A percentile compares a stretch with the other conserved stretches of the same genome.
These are phyloP conservation scores for Trichoderma orchidacearum DNA, from an alignment of 495 filamentous ascomycete species.

Conservation along the genomic window DNA sequence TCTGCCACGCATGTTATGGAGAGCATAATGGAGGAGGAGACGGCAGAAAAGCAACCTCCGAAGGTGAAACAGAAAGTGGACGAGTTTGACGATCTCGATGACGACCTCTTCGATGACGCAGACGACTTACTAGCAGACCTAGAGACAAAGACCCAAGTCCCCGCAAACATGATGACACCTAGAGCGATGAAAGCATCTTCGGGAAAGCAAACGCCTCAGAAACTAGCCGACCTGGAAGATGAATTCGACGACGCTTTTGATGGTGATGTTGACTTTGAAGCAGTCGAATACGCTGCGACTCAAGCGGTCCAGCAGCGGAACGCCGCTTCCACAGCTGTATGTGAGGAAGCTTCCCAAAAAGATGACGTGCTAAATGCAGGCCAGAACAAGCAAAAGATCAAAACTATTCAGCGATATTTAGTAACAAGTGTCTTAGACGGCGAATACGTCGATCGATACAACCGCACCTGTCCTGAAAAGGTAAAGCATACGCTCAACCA, in stretches of 20 bases:
- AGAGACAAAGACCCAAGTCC: slow-evolving; percentile 6
- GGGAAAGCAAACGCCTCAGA: not conserved
- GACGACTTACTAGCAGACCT: slow-evolving; percentile 43
- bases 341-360: slow-evolving; percentile 21
- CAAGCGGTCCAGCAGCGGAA: slow-evolving; percentile 18
- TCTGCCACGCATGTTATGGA: not conserved
- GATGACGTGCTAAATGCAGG: slow-evolving; percentile 28
- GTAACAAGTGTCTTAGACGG: slow-evolving; percentile 56
- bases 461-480: slow-evolving; percentile 54
- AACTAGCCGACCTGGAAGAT: slow-evolving; percentile 14
- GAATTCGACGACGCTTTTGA: slow-evolving; percentile 49
- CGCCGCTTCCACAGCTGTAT: slow-evolving; percentile 28
- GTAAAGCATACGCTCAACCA: slow-evolving; percentile 35
- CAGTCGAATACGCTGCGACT: slow-evolving; percentile 43
- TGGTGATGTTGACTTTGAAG: slow-evolving; percentile 57
- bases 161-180: not conserved
- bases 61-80: slow-evolving; percentile 7
- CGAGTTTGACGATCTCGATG: slow-evolving; percentile 50
- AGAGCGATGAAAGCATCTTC: not conserved
- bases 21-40: not conserved
- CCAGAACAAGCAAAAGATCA: slow-evolving; percentile 34
- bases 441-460: slow-evolving; percentile 47
- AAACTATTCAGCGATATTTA: slow-evolving; percentile 70
- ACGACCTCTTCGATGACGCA: slow-evolving; percentile 45
- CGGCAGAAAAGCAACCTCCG: not conserved